Percentiles rank a stretch among this genome's conserved stretches.
These are phyloP conservation scores for Hemerocallis citrina DNA, from an alignment of 106 monocot species.

Conservation along the genomic window DNA sequence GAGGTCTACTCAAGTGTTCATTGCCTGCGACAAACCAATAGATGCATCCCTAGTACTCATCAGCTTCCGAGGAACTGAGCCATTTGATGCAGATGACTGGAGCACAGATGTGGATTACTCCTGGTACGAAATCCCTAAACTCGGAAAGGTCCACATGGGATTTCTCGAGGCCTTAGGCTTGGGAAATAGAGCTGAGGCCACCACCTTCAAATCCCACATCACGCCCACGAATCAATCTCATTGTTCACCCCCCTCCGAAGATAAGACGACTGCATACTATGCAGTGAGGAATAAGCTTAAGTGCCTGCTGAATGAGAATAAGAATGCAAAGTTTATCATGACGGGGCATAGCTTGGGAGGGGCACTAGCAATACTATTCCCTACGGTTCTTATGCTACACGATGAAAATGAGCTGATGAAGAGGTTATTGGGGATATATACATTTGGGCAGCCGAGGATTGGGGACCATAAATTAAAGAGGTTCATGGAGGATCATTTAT, in stretches of 20 bases:
- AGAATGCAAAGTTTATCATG: slow-evolving; percentile 40
- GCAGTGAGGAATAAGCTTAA: slow-evolving; percentile 36
- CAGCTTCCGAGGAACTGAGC: slow-evolving; percentile 71
- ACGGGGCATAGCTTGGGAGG: slow-evolving; percentile 92
- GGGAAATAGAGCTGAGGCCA: slow-evolving; percentile 14
- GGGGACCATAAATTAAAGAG: slow-evolving; percentile 43
- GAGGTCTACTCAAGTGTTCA: slow-evolving; percentile 51
- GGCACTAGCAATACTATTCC: slow-evolving; percentile 69
- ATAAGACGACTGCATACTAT: slow-evolving; percentile 44
- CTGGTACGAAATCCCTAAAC: slow-evolving; percentile 53
- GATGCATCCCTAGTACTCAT: slow-evolving; percentile 45
- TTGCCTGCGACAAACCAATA: slow-evolving; percentile 38
- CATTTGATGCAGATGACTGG: slow-evolving; percentile 64
- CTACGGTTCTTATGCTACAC: slow-evolving; percentile 42
- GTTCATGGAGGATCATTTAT: slow-evolving; percentile 19
- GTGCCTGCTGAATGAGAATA: slow-evolving; percentile 16
- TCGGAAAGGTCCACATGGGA: slow-evolving; percentile 75
- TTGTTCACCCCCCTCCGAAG: neutral
- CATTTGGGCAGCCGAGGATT: slow-evolving; percentile 84
- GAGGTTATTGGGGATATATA: slow-evolving; percentile 57
- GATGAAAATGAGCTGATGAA: slow-evolving; percentile 36
- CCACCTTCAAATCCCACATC: slow-evolving; percentile 21
- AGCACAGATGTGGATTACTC: slow-evolving; percentile 74
- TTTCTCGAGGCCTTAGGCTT: slow-evolving; percentile 76
- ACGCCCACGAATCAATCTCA: neutral